These are phyloP conservation scores for Phytophthora multivora DNA, from an alignment of 352 stramenopile genomes.

Conservation along the genomic window DNA sequence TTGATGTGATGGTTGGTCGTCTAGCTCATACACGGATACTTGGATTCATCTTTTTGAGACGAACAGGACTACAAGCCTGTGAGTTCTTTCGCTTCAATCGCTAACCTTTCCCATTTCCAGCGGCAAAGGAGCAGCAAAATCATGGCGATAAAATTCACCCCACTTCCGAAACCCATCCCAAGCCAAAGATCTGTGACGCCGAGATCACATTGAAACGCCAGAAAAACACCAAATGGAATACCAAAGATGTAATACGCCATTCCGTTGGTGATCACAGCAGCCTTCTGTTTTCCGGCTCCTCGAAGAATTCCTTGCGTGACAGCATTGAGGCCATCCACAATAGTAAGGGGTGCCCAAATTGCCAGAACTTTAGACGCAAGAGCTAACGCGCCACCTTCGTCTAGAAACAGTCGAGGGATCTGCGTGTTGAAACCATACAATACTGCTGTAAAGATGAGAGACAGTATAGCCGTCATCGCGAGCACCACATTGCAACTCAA, in stretches of 20 bases:
- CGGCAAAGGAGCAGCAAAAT: constrained; percentile 31
- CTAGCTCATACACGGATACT: too few relatives aligned
- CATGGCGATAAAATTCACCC: constrained; percentile 26
- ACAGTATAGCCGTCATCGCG: constrained; percentile 26
- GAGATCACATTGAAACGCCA: constrained; percentile 50
- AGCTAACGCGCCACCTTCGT: constrained; percentile 28
- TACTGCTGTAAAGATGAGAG: constrained; percentile 21
- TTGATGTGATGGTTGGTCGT: not conserved
- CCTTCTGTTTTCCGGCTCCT: constrained; percentile 58
- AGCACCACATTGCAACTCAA: constrained; percentile 42
- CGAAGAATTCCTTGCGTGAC: constrained; percentile 69
- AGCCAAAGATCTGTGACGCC: constrained; percentile 61
- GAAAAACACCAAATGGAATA: constrained; percentile 55
- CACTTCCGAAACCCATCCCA: constrained; percentile 46
- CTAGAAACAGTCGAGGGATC: constrained; percentile 47
- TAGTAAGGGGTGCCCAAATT: constrained; percentile 41
- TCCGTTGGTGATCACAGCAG: constrained; percentile 53
- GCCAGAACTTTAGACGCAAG: constrained; percentile 43
- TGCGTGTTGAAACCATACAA: constrained; percentile 22
- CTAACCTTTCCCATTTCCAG: constrained; percentile 39
- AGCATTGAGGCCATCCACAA: constrained; percentile 52
- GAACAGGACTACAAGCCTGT: constrained; percentile 17
- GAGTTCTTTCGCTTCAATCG: constrained; percentile 36
- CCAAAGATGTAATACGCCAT: constrained; percentile 74
- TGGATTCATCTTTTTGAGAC: not conserved